A percentile compares a stretch with the other conserved stretches of the same genome.
phyloP scores from a whole-genome alignment of 345 rosid species.

The Citrus inodora region DNA sequence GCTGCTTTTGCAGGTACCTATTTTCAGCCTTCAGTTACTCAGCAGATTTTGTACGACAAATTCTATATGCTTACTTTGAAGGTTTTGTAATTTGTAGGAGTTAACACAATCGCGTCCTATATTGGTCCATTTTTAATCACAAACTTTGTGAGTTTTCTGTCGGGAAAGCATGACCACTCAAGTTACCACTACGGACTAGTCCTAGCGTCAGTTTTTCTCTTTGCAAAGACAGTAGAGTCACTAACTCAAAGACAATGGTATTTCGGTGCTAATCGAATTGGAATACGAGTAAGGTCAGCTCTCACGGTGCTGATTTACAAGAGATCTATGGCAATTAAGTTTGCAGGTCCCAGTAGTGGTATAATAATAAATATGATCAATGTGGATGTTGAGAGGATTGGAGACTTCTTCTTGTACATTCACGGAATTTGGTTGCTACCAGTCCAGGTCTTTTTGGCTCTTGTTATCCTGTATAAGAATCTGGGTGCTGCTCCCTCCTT shows the following conservation, averaged over 20 bases:
- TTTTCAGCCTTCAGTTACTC: neutral
- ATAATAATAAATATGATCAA: constrained; percentile 53
- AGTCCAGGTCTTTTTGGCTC: constrained; percentile 55
- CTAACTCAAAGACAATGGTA: constrained; percentile 65
- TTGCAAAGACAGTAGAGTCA: constrained; percentile 61
- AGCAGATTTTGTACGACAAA: neutral
- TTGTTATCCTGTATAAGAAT: constrained; percentile 43
- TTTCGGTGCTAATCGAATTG: constrained; percentile 64
- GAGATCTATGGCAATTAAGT: constrained; percentile 47
- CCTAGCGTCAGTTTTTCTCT: constrained; percentile 53
- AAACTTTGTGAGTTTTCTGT: constrained; percentile 57
- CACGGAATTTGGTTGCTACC: constrained; percentile 75
- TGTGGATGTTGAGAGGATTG: constrained; percentile 63
- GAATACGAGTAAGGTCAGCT: constrained; percentile 52
- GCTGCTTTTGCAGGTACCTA: constrained; percentile 60
- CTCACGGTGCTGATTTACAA: constrained; percentile 49
- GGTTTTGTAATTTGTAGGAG: constrained; percentile 28
- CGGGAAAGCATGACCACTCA: constrained; percentile 28
- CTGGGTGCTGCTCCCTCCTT: constrained; percentile 55
- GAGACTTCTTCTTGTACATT: constrained; percentile 58
- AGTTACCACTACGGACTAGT: constrained; percentile 40
- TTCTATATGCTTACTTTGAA: neutral
- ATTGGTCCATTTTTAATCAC: constrained; percentile 60
- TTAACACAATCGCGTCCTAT: constrained; percentile 53
- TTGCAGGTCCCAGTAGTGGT: constrained; percentile 41